Evolutionary conservation across 208 protist species (phyloP).

Genomic region (Trypanosoma caninum): DNA sequence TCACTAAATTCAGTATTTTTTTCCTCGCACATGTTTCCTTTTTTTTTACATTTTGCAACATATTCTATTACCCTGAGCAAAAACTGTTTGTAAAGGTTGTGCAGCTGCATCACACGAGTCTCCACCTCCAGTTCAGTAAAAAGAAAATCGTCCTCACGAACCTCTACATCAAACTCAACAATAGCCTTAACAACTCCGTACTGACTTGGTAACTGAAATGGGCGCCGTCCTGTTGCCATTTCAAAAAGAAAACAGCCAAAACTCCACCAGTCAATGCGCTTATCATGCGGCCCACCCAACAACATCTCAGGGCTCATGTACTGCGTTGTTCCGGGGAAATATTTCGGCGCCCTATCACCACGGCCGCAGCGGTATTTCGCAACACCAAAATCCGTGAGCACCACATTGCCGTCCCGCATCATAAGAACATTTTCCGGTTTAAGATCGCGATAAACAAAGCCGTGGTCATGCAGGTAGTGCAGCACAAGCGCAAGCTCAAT

Average conservation of each 20-base stretch:
- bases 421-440: constrained; percentile 95
- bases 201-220: constrained; percentile 67
- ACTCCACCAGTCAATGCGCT: constrained; percentile 95
- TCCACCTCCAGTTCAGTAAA: constrained; percentile 71
- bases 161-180: constrained; percentile 64
- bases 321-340: constrained; percentile 93
- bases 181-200: constrained; percentile 67
- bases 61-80: not conserved
- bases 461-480: constrained; percentile 81
- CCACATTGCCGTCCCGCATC: constrained; percentile 85
- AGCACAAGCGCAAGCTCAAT: constrained; percentile 88
- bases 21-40: not conserved
- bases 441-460: constrained; percentile 91
- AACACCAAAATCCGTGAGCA: constrained; percentile 95
- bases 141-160: constrained; percentile 58
- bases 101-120: constrained; percentile 58
- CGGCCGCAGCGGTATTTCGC: constrained; percentile 71
- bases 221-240: constrained; percentile 89
- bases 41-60: not conserved
- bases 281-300: constrained; percentile 77
- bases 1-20: not conserved
- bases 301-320: constrained; percentile 95
- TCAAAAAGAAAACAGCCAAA: constrained; percentile 95
- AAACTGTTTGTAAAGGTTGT: constrained; percentile 44
- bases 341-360: constrained; percentile 44